phyloP scores from a whole-genome alignment of 2,329 filamentous ascomycete genomes.

The Helicocarpus griseus region DNA sequence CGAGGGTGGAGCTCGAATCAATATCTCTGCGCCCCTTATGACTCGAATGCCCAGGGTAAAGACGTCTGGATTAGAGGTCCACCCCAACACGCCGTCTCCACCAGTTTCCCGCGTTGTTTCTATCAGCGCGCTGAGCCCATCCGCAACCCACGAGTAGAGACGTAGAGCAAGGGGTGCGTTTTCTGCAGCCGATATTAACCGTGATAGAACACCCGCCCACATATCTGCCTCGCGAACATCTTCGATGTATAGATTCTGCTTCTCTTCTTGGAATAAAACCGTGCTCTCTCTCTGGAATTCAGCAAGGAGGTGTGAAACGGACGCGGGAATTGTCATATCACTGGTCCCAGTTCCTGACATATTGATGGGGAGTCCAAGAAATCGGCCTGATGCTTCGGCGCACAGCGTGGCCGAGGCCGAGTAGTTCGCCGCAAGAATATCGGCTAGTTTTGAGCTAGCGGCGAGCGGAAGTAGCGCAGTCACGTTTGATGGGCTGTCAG shows the following conservation, averaged over 20 bases:
- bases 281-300: slow-evolving; percentile 30
- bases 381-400: slow-evolving; percentile 28
- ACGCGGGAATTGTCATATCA: slow-evolving; percentile 17
- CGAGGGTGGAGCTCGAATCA: slow-evolving; percentile 18
- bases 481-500: slow-evolving; percentile 18
- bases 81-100: slow-evolving; percentile 60
- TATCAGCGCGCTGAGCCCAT: slow-evolving; percentile 22
- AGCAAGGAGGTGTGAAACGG: slow-evolving; percentile 22
- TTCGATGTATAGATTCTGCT: slow-evolving; percentile 90
- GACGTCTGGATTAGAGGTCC: slow-evolving; percentile 57
- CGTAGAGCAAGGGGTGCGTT: slow-evolving; percentile 11
- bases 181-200: slow-evolving; percentile 19
- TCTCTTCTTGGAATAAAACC: slow-evolving; percentile 71
- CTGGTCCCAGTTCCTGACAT: slow-evolving; percentile 10
- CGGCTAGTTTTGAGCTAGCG: slow-evolving; percentile 33
- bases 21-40: slow-evolving; percentile 26
- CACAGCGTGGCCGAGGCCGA: slow-evolving; percentile 23
- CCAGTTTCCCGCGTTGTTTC: slow-evolving; percentile 23
- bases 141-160: slow-evolving; percentile 24
- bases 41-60: slow-evolving; percentile 43
- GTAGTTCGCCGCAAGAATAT: slow-evolving; percentile 28
- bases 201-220: slow-evolving; percentile 52
- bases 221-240: slow-evolving; percentile 60
- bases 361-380: slow-evolving; percentile 23
- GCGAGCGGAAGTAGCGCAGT: slow-evolving; percentile 40